Conservation (phyloP, 768 basidiomycete species). For the Lepiota subincarnata region DNA sequence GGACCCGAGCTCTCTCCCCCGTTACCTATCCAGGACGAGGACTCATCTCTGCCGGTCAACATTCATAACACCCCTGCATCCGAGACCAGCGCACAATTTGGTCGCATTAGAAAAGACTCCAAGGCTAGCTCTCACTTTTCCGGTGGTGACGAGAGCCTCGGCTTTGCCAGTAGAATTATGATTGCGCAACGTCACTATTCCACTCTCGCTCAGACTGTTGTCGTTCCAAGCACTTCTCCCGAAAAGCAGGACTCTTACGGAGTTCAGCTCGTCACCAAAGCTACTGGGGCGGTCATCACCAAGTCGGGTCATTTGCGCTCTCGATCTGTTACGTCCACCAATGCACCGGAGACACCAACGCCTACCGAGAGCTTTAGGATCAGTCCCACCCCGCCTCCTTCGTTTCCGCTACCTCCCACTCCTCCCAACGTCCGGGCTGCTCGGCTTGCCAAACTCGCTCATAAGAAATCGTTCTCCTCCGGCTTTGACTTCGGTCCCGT, state of each 20-base stretch:
- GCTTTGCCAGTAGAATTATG: constrained; percentile 58
- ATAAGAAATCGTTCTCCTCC: constrained; percentile 62
- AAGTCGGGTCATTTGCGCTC: constrained; percentile 52
- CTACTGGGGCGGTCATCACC: constrained; percentile 32
- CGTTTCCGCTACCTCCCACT: constrained; percentile 71
- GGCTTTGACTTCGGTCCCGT: constrained; percentile 59
- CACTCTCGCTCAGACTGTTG: constrained; percentile 59
- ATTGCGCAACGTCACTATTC: constrained; percentile 73
- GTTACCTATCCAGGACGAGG: constrained; percentile 54
- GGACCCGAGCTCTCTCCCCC: constrained; percentile 49
- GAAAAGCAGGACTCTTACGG: constrained; percentile 28
- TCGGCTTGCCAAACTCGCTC: constrained; percentile 48
- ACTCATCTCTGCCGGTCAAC: constrained; percentile 38
- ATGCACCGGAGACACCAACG: constrained; percentile 34
- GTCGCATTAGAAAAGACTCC: constrained; percentile 47
- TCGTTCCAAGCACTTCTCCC: constrained; percentile 44
- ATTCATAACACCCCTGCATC: constrained; percentile 52
- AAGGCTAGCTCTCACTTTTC: constrained; percentile 54
- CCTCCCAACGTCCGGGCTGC: constrained; percentile 61
- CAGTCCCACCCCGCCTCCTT: constrained; percentile 50
- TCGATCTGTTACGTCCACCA: constrained; percentile 53
- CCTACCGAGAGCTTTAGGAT: constrained; percentile 32
- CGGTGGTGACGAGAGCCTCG: constrained; percentile 45
- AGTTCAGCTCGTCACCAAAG: constrained; percentile 28
- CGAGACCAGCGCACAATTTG: constrained; percentile 54